phyloP scores from a whole-genome alignment of 768 basidiomycete genomes.

The Mycena galopus region DNA sequence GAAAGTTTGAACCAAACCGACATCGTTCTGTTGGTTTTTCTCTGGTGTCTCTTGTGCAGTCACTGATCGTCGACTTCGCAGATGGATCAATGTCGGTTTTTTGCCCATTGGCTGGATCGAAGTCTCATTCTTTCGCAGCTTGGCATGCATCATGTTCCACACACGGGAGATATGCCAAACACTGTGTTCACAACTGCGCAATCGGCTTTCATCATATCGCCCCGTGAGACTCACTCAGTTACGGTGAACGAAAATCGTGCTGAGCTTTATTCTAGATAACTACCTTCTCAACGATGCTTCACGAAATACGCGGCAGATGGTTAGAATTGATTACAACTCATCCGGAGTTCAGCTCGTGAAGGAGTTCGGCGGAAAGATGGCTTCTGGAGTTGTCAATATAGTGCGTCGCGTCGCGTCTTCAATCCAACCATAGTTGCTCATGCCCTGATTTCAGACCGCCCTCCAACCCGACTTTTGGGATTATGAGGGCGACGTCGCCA shows the following conservation, averaged over 20 bases:
- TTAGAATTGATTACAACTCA: conserved; percentile 38
- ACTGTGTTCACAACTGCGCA: conserved; percentile 41
- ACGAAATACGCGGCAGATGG: conserved; percentile 34
- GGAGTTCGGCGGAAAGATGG: conserved; percentile 34
- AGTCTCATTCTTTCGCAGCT: conserved; percentile 22
- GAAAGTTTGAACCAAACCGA: conserved; percentile 36
- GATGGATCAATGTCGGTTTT: conserved; percentile 55
- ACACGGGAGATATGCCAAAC: conserved; percentile 40
- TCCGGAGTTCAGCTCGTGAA: conserved; percentile 38
- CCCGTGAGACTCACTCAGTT: conserved; percentile 18
- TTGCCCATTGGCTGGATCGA: not conserved
- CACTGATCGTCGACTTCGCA: conserved; percentile 51
- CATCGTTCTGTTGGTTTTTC: conserved; percentile 30
- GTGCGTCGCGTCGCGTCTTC: not conserved
- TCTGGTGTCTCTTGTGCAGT: conserved; percentile 29
- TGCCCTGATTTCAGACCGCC: conserved; percentile 23
- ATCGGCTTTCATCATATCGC: conserved; percentile 37
- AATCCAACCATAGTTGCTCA: not conserved
- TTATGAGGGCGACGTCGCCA: conserved; percentile 38
- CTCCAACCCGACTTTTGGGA: conserved; percentile 32
- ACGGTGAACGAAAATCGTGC: not conserved
- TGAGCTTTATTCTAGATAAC: conserved; percentile 26
- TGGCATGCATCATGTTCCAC: conserved; percentile 42
- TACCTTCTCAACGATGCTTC: conserved; percentile 40
- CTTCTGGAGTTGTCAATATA: conserved; percentile 36